phyloP scores from a whole-genome alignment of 1,284 basidiomycete species.

The Cutaneotrichosporon curvatum region DNA sequence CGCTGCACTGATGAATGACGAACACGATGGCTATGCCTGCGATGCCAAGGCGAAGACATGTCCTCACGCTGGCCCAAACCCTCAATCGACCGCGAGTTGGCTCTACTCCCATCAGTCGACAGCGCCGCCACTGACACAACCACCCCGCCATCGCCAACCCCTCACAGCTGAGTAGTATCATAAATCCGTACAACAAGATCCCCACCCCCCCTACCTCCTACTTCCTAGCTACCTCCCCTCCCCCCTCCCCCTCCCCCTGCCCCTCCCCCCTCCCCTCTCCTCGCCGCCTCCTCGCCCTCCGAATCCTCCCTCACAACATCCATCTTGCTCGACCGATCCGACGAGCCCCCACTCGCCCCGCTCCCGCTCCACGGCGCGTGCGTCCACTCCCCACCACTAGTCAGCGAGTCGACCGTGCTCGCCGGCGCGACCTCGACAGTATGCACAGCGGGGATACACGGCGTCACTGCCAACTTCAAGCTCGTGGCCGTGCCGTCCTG shows the following conservation, averaged over 20 bases:
- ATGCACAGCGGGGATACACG: slow-evolving; percentile 1
- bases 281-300: not conserved
- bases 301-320: not conserved
- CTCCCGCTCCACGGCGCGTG: not conserved
- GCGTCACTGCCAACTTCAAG: slow-evolving; percentile 10
- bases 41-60: no score
- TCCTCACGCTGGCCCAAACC: no score
- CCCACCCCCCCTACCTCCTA: no score
- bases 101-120: no score
- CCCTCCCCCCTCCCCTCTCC: not conserved
- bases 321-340: slow-evolving; percentile 8
- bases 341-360: not conserved
- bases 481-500: not conserved
- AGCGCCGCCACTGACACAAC: no score
- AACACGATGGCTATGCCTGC: no score
- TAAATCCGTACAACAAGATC: no score
- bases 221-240: no score
- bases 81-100: no score
- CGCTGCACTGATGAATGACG: no score
- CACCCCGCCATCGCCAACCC: no score
- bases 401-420: slow-evolving; percentile 5
- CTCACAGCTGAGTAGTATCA: no score
- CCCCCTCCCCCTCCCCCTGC: not conserved
- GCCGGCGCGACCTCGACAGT: slow-evolving; percentile 4
- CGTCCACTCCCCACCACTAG: slow-evolving; percentile 11